phyloP scores from a whole-genome alignment of 1,284 basidiomycete genomes.

The Hortiboletus rubellus region DNA sequence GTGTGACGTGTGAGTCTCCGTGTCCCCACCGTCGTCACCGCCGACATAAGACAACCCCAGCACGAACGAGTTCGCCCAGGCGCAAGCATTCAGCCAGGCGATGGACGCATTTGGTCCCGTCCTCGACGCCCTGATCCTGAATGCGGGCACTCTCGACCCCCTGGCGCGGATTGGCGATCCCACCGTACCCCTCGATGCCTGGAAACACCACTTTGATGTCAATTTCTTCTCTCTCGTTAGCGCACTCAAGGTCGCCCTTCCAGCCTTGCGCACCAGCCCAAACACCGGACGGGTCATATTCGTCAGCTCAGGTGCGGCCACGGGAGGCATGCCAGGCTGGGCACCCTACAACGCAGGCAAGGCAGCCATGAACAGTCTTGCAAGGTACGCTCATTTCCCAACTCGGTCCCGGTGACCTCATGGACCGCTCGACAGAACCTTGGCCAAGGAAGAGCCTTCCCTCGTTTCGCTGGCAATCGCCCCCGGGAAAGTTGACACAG shows the following conservation, averaged over 20 bases:
- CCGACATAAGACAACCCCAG: conserved; percentile 35
- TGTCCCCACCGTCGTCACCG: not conserved
- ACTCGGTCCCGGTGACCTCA: conserved; percentile 9
- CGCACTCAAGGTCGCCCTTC: conserved; percentile 63
- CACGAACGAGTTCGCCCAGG: conserved; percentile 58
- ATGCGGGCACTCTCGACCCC: conserved; percentile 71
- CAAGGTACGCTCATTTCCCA: conserved; percentile 46
- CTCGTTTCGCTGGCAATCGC: conserved; percentile 77
- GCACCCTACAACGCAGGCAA: conserved; percentile 78
- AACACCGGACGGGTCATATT: conserved; percentile 71
- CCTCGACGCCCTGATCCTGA: conserved; percentile 76
- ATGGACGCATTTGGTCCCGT: conserved; percentile 51
- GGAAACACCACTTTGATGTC: conserved; percentile 71
- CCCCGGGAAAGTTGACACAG: conserved; percentile 83
- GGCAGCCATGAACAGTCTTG: conserved; percentile 84
- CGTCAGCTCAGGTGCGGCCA: conserved; percentile 80
- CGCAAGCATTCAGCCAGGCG: conserved; percentile 48
- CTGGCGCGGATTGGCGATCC: conserved; percentile 43
- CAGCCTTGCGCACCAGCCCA: conserved; percentile 63
- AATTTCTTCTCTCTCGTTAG: conserved; percentile 83
- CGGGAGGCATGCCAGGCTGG: conserved; percentile 68
- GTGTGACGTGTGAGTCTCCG: conserved; percentile 68
- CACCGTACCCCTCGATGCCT: conserved; percentile 44
- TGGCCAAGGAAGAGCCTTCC: conserved; percentile 77
- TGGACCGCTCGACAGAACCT: conserved; percentile 54